A percentile compares a stretch with the other conserved stretches of the same genome.
phyloP scores from a whole-genome alignment of 805 yeast genomes.

The Wickerhamomyces chaumierensis region DNA sequence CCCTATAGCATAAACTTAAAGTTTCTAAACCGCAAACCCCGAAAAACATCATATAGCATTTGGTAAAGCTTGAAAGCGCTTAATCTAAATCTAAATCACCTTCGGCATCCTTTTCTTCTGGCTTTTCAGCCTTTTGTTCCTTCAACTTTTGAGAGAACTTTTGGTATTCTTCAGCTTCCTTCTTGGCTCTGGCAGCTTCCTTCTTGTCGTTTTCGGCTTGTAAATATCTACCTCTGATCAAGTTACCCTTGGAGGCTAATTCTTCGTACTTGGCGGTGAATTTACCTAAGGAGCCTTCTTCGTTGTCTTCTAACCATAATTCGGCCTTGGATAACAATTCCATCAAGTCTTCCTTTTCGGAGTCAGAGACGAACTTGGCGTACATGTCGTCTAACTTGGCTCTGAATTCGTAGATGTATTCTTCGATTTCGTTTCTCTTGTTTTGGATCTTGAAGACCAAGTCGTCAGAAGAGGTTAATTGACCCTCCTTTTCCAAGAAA shows the following conservation, averaged over 20 bases:
- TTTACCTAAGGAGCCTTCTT: constrained; percentile 91
- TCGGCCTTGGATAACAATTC: constrained; percentile 76
- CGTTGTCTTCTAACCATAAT: constrained; percentile 98
- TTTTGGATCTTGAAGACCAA: constrained; percentile 98
- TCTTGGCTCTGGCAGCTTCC: constrained; percentile 76
- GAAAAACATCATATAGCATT: too few species aligned
- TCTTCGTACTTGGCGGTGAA: constrained; percentile 98
- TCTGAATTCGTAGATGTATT: constrained; percentile 94
- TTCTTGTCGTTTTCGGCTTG: constrained; percentile 93
- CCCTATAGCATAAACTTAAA: too few species aligned
- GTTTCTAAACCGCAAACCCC: too few species aligned
- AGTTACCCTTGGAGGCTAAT: constrained; percentile 86
- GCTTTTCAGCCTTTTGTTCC: constrained; percentile 15
- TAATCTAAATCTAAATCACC: constrained; percentile 30
- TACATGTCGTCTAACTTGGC: constrained; percentile 92
- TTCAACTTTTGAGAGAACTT: constrained; percentile 23
- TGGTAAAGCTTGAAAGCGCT: too few species aligned
- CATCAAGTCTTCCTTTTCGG: constrained; percentile 72
- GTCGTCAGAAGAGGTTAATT: constrained; percentile 83
- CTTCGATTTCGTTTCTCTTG: constrained; percentile 96
- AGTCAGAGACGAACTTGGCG: constrained; percentile 77
- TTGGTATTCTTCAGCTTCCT: constrained; percentile 66
- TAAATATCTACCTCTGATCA: constrained; percentile 89
- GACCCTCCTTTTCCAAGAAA: constrained; percentile 72
- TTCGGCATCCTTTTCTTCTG: constrained; percentile 23